A percentile compares a stretch with the other conserved stretches of the same genome.
These are phyloP conservation scores for Xylaria flabelliformis DNA, from an alignment of 495 filamentous ascomycete genomes.

Conservation along the genomic window DNA sequence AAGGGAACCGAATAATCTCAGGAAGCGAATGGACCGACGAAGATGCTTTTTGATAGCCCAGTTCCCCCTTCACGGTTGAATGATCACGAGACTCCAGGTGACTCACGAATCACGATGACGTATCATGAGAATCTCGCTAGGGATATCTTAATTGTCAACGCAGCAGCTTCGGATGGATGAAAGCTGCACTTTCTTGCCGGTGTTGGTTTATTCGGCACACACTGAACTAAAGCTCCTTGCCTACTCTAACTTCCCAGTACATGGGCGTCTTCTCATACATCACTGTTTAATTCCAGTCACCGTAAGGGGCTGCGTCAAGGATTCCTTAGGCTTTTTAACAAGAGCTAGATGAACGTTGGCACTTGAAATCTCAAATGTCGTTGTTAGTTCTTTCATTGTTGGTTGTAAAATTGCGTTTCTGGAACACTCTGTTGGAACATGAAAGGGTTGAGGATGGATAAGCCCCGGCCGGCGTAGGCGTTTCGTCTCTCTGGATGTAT, in stretches of 20 bases:
- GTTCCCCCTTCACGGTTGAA: constrained; percentile 28
- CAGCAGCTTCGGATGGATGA: constrained; percentile 12
- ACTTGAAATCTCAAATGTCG: constrained; percentile 22
- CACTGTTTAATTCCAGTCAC: neutral
- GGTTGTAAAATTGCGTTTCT: constrained; percentile 10
- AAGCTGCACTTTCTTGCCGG: neutral
- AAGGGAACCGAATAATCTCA: constrained; percentile 58
- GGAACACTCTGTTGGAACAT: constrained; percentile 37
- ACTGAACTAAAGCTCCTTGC: neutral
- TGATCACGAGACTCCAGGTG: constrained; percentile 35
- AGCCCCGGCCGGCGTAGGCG: constrained; percentile 33
- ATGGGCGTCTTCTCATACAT: constrained; percentile 6
- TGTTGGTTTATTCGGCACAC: neutral
- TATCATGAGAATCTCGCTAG: constrained; percentile 21
- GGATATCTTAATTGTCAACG: constrained; percentile 7
- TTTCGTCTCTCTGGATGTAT: constrained; percentile 22
- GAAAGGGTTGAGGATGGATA: constrained; percentile 29
- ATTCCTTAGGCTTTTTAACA: neutral
- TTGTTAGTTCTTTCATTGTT: constrained; percentile 15
- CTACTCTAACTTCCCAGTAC: neutral
- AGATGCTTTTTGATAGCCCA: constrained; percentile 51
- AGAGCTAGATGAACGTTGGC: neutral
- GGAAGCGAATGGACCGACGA: constrained; percentile 65
- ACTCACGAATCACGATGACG: constrained; percentile 30
- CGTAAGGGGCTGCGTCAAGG: neutral